A percentile compares a stretch with the other conserved stretches of the same genome.
Conservation (phyloP, 805 yeast species). For the Scheffersomyces stipitis region DNA sequence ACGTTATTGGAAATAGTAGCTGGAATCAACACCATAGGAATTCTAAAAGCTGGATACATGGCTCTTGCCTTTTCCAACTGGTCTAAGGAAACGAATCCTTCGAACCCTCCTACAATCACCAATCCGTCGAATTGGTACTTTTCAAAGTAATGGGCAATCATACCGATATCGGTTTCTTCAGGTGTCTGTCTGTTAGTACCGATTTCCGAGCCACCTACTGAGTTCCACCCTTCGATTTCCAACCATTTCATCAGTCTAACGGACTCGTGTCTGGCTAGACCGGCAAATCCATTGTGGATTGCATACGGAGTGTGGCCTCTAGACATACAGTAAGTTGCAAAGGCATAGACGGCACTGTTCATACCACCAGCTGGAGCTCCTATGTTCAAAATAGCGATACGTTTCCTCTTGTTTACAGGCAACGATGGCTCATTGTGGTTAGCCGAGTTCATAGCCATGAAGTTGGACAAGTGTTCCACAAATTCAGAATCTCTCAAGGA, state of each 20-base stretch:
- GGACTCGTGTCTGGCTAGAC: conserved; percentile 86
- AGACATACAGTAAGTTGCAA: conserved; percentile 82
- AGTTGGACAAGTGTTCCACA: conserved; percentile 74
- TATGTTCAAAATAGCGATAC: conserved; percentile 82
- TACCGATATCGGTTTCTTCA: conserved; percentile 73
- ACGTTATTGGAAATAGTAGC: conserved; percentile 97
- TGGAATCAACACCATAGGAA: conserved; percentile 92
- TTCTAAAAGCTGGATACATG: conserved; percentile 85
- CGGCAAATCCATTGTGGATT: conserved; percentile 90
- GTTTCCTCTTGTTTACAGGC: conserved; percentile 61
- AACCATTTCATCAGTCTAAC: conserved; percentile 75
- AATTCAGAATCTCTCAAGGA: conserved; percentile 84
- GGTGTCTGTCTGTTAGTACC: conserved; percentile 95
- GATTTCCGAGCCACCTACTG: conserved; percentile 91
- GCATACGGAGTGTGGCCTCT: conserved; percentile 91
- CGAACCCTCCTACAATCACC: conserved; percentile 93
- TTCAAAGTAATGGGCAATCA: conserved; percentile 90
- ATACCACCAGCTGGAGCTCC: conserved; percentile 99
- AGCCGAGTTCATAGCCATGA: conserved; percentile 63
- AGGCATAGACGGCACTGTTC: conserved; percentile 91
- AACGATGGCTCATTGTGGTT: conserved; percentile 59
- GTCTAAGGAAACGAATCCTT: conserved; percentile 85
- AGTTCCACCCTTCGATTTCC: conserved; percentile 85
- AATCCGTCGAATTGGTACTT: conserved; percentile 86
- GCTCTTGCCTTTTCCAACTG: conserved; percentile 76